phyloP scores from a whole-genome alignment of 129 eudicot genomes.

The Cynara cardunculus region DNA sequence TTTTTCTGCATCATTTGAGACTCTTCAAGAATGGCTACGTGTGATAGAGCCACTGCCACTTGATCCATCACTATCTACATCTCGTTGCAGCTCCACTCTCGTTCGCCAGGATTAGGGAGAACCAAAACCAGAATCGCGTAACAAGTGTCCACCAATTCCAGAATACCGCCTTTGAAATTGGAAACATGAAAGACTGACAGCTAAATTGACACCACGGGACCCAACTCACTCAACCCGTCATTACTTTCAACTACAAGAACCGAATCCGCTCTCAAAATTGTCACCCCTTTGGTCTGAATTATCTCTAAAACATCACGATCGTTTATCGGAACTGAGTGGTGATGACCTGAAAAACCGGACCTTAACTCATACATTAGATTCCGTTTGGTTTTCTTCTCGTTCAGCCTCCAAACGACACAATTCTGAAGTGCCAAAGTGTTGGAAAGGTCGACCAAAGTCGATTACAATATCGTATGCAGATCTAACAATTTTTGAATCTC shows the following conservation, averaged over 20 bases:
- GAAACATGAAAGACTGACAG: conserved; percentile 82
- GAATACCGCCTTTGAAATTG: conserved; percentile 86
- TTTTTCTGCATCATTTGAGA: conserved; percentile 77
- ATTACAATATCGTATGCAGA: conserved; percentile 59
- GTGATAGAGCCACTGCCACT: conserved; percentile 83
- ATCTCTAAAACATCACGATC: conserved; percentile 70
- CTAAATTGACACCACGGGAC: conserved; percentile 79
- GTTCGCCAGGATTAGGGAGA: conserved; percentile 39
- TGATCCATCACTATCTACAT: conserved; percentile 82
- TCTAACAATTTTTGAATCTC: conserved; percentile 75
- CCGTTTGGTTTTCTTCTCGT: conserved; percentile 44
- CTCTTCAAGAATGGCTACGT: conserved; percentile 84
- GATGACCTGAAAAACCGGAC: conserved; percentile 25
- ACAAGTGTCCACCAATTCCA: conserved; percentile 58
- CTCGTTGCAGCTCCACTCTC: conserved; percentile 58
- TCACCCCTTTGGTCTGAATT: conserved; percentile 59
- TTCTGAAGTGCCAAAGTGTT: conserved; percentile 62
- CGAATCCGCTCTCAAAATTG: conserved; percentile 51
- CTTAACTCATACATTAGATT: conserved; percentile 56
- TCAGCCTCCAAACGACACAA: conserved; percentile 83
- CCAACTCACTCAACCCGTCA: conserved; percentile 50
- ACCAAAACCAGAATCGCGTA: conserved; percentile 74
- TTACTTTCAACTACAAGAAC: conserved; percentile 58
- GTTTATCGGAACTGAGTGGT: conserved; percentile 39
- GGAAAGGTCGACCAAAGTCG: conserved; percentile 73